Evolutionary conservation across 116 monocot species (phyloP).

Genomic region (Iris pallida): DNA sequence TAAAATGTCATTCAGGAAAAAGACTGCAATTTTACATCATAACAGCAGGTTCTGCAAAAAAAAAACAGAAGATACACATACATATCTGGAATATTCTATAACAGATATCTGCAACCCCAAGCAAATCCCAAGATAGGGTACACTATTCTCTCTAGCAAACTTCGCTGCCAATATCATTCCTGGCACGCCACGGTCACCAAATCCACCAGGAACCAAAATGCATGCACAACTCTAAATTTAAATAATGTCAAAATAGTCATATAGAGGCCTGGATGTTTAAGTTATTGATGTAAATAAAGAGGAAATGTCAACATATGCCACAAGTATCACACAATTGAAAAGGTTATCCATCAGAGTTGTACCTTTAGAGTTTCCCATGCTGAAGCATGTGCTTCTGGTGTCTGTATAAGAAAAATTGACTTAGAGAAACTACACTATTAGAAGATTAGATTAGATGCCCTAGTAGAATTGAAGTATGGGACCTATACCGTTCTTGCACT

Average conservation of each 20-base stretch:
- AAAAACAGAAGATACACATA: constrained; percentile 16
- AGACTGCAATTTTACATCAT: not conserved
- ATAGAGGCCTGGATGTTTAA: not conserved
- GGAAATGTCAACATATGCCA: not conserved
- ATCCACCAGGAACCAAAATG: too few relatives aligned
- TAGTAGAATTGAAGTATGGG: too few relatives aligned
- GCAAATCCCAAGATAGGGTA: too few relatives aligned
- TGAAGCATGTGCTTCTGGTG: constrained; percentile 51
- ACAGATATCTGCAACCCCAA: constrained; percentile 83
- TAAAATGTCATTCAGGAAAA: too few relatives aligned
- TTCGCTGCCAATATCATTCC: too few relatives aligned
- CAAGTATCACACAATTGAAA: not conserved
- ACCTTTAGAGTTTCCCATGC: constrained; percentile 68
- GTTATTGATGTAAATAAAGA: not conserved
- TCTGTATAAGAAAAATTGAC: constrained; percentile 29
- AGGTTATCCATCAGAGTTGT: constrained; percentile 4
- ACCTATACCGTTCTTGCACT: too few relatives aligned
- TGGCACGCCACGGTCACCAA: too few relatives aligned
- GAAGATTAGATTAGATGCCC: too few relatives aligned
- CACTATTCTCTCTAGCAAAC: too few relatives aligned
- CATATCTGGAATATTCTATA: constrained; percentile 61
- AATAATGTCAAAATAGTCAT: too few relatives aligned
- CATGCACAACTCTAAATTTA: too few relatives aligned
- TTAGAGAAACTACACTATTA: not conserved
- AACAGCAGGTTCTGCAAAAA: not conserved